These are phyloP conservation scores for Sporothrix brasiliensis DNA, from an alignment of 2,329 filamentous ascomycete genomes.

Conservation along the genomic window DNA sequence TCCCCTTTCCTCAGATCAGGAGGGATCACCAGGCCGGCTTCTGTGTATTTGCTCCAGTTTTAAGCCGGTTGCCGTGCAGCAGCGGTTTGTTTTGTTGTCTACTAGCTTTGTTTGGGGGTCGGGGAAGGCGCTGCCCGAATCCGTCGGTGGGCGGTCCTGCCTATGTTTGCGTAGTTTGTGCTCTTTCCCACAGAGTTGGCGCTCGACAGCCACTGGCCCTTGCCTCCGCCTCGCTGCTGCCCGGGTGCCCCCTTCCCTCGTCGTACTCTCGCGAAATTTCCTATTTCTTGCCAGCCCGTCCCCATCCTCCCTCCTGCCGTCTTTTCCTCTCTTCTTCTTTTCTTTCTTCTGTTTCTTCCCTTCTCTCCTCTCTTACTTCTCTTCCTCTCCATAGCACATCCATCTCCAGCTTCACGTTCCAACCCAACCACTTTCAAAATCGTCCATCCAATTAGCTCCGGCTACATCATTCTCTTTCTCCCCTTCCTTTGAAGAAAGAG, in stretches of 20 bases:
- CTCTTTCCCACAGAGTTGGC: slow-evolving; percentile 8
- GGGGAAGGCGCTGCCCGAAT: slow-evolving; percentile 17
- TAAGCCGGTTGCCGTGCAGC: slow-evolving; percentile 32
- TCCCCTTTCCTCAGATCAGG: slow-evolving; percentile 3
- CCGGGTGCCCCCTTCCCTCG: background rate
- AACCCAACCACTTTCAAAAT: slow-evolving; percentile 34
- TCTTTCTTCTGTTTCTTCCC: slow-evolving; percentile 29
- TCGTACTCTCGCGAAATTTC: slow-evolving; percentile 26
- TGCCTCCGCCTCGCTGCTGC: background rate
- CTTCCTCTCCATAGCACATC: slow-evolving; percentile 34
- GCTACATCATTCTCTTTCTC: slow-evolving; percentile 46
- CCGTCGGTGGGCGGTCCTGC: background rate
- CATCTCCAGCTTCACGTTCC: slow-evolving; percentile 39
- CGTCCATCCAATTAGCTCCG: slow-evolving; percentile 25
- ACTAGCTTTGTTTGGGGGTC: slow-evolving; percentile 27
- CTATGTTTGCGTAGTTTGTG: background rate
- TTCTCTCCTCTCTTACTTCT: slow-evolving; percentile 31
- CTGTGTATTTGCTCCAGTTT: background rate
- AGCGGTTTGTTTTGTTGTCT: slow-evolving; percentile 27
- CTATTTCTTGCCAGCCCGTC: slow-evolving; percentile 34
- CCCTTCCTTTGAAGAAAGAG: slow-evolving; percentile 58
- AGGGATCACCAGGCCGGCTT: slow-evolving; percentile 22
- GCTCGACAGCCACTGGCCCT: background rate
- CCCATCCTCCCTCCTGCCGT: slow-evolving; percentile 34
- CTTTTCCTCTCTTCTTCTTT: slow-evolving; percentile 31